Evolutionary conservation across 306 rosid genomes (phyloP).

Genomic region (Cicer judaicum): DNA sequence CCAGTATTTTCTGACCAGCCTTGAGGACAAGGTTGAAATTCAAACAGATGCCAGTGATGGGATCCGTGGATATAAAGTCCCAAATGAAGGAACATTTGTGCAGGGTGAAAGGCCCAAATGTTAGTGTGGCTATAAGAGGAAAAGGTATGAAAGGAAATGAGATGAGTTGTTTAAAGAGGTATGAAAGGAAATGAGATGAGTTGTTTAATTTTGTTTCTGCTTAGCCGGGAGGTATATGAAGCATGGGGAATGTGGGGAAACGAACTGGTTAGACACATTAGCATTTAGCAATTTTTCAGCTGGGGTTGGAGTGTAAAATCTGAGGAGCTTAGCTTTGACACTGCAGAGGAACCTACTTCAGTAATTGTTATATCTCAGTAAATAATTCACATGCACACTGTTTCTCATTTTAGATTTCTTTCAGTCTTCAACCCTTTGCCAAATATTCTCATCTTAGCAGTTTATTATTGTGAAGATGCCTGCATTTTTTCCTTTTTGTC

Average conservation of each 20-base stretch:
- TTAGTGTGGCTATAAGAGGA: neutral
- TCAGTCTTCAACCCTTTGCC: neutral
- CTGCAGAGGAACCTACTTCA: neutral
- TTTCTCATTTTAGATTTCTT: neutral
- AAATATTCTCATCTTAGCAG: constrained; percentile 25
- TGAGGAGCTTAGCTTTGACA: neutral
- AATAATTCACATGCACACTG: neutral
- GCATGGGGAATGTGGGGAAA: neutral
- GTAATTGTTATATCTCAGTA: neutral
- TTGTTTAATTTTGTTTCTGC: neutral
- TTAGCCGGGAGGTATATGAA: neutral
- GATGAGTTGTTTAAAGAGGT: neutral
- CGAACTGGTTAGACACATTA: neutral
- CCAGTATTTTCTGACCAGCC: neutral
- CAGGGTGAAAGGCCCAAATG: neutral
- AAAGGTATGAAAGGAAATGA: neutral
- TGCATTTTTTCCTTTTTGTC: neutral
- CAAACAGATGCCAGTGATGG: constrained; percentile 6
- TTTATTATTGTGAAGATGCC: constrained; percentile 14
- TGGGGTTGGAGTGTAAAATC: neutral
- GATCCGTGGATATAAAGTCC: neutral
- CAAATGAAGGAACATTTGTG: neutral
- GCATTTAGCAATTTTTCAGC: neutral
- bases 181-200: neutral
- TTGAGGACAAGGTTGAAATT: constrained; percentile 13